Evolutionary conservation across 371 early-diverging fungal species (phyloP), one percentile per base, ranked within the genome.

Genomic region (Mucor irregularis): DNA sequence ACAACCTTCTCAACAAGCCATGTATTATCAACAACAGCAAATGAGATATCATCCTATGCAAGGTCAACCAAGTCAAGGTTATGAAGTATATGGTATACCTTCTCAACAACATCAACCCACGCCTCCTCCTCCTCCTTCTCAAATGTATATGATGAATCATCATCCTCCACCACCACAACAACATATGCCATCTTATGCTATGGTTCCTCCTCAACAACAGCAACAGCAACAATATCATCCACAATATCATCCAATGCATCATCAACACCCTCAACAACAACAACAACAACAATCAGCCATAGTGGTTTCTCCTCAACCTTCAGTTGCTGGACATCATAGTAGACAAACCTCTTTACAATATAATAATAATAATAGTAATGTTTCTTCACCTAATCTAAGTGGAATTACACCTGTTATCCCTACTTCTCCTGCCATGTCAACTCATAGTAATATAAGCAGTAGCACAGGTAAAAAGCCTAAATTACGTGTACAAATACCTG

Each of bases 401-500:
- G 42, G 47, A 24, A n/a, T n/a, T n/a, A n/a, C n/a, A n/a, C n/a
- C n/a, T n/a, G n/a, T n/a, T n/a, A n/a, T n/a, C n/a, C 55, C 58
- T 30, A 51, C 61, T 9, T 59, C 66, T 47, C 62, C 72, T 22
- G 62, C 68, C 29, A 57, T 64, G 46, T 63, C 69, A 7, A 62
- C 68, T 7, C 59, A 61, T 37, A 66, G 66, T 26, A 60, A 45
- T 51, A 24, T 56, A 0, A 64, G 65, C 11, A 37, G 26, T 11
- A n/a, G 40, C 16, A 33, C 38, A 24, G 56, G 53, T n/a, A 69
- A 64, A 40, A 75, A 79, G 57, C 64, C 58, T 47, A 82, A 76
- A 46, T 47, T 82, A 34, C 71, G 83, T 43, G 76, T 82, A 4
- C 78, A 76, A 25, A 82, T 82, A 47, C 78, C 83, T 16, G 75